Base-by-base conservation (phyloP, 1,284 basidiomycete genomes). In the Trichosporon sp. region DNA sequence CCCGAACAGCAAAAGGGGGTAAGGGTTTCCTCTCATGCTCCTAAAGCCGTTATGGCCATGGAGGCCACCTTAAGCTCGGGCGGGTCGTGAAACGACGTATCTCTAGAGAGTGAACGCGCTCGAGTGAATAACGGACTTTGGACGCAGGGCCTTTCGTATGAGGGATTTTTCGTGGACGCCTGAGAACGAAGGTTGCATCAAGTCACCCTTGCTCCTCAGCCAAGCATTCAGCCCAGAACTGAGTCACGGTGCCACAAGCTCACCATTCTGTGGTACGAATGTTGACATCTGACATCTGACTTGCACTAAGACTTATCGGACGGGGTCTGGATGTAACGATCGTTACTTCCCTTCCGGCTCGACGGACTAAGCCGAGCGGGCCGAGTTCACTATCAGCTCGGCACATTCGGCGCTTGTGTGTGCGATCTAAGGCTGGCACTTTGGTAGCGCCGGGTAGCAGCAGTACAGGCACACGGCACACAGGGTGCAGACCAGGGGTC, bases 341-440 rank as follows among this genome's bases (percentile, higher is more conserved):
- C 51, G 51, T 54, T 54, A 54, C 51, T 5, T 54, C 51, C 51
- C 51, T 10, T 54, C 14, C 8, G 19, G 51, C 21, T 10, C 26
- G 51, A 26, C 51, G 51, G 51, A 19, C 51, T 6, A 54, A 11
- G 51, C 51, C 51, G 51, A 54, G 51, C 51, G 51, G 51, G 51
- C 51, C 51, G 51, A 54, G 51, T 16, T 54, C 51, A 19, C 51
- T 54, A 54, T 54, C 51, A 54, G 19, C 51, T 51, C 48, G 48
- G 48, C 51, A 54, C 19, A 19, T 26, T 54, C 51, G 51, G 51
- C 21, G 51, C 43, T 11, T 46, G 14, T 46, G 19, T 54, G 51
- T 54, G 51, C 3, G 16, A 11, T 3, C 2, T 19, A 26, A 26
- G 26, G 21, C 46, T 48, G 16, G n/a, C 16, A 26, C 19, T 16